Conservation (phyloP, 768 basidiomycete genomes). For the Trametes cinnabarina region DNA sequence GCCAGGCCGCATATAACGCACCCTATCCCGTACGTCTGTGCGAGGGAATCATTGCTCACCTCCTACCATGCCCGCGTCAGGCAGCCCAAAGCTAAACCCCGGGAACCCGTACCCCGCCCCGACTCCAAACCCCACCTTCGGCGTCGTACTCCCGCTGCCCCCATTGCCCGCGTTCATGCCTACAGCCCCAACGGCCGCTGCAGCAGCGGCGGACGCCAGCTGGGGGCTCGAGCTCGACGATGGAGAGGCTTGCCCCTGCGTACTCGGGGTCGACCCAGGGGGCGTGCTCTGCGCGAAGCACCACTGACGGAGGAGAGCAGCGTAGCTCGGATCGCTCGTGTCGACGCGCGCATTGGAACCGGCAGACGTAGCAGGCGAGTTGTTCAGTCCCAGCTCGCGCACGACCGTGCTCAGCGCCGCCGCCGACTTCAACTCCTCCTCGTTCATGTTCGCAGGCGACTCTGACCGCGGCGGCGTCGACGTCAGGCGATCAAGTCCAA, state of each 20-base stretch:
- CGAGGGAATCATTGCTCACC: constrained; percentile 19
- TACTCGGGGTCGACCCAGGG: constrained; percentile 11
- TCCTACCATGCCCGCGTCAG: constrained; percentile 28
- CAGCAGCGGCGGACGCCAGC: neutral
- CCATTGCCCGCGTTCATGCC: constrained; percentile 1
- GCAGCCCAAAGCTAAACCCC: constrained; percentile 24
- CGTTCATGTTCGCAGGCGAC: neutral
- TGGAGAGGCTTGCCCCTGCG: neutral
- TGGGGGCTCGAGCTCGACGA: neutral
- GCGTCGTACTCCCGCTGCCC: constrained; percentile 15
- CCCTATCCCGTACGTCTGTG: neutral
- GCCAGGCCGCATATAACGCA: neutral
- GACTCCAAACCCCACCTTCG: constrained; percentile 17
- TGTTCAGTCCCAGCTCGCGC: constrained; percentile 14
- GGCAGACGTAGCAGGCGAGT: constrained; percentile 12
- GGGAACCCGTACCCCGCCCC: constrained; percentile 28
- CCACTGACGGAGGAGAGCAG: constrained; percentile 65
- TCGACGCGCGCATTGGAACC: constrained; percentile 22
- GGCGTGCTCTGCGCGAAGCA: constrained; percentile 56
- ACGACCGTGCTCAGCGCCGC: constrained; percentile 10
- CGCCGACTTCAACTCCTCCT: constrained; percentile 9
- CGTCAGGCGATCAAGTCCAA: constrained; percentile 1
- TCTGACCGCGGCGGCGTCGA: neutral
- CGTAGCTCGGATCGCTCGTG: constrained; percentile 43
- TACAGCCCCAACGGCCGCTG: neutral